These are phyloP conservation scores for Fusarium armeniacum DNA, from an alignment of 2,329 filamentous ascomycete species.

Conservation along the genomic window DNA sequence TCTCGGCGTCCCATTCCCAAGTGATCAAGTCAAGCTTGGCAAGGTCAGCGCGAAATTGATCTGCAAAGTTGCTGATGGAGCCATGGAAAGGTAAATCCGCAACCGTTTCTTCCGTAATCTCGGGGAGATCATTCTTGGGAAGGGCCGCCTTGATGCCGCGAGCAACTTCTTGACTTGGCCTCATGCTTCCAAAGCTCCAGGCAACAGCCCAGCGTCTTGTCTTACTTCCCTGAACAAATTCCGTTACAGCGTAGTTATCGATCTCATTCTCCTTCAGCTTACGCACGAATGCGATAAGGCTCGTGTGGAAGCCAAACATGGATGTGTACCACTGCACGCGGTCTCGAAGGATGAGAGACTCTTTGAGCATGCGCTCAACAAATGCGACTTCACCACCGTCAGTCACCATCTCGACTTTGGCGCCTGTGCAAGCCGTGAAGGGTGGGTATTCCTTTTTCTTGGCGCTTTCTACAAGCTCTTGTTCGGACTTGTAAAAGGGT, in stretches of 20 bases:
- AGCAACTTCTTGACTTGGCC: constrained; percentile 68
- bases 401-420: constrained; percentile 87
- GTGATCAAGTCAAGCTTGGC: constrained; percentile 67
- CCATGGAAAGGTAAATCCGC: constrained; percentile 62
- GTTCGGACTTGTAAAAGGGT: constrained; percentile 86
- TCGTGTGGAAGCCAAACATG: constrained; percentile 87
- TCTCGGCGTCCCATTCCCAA: constrained; percentile 74
- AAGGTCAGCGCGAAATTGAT: constrained; percentile 62
- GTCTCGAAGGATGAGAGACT: constrained; percentile 72
- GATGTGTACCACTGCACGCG: constrained; percentile 88
- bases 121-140: constrained; percentile 62
- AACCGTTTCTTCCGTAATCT: constrained; percentile 57
- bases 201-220: constrained; percentile 89
- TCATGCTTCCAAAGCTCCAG: constrained; percentile 82
- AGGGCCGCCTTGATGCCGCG: constrained; percentile 59
- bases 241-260: constrained; percentile 84
- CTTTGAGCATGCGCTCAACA: constrained; percentile 76
- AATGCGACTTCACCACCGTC: constrained; percentile 83
- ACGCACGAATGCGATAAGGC: constrained; percentile 73
- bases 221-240: constrained; percentile 81
- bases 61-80: constrained; percentile 57
- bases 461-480: constrained; percentile 77
- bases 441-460: constrained; percentile 76
- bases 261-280: constrained; percentile 69
- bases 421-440: constrained; percentile 81